A percentile compares a stretch with the other conserved stretches of the same genome.
phyloP scores from a whole-genome alignment of 2,329 filamentous ascomycete genomes.

The Penicillium verrucosum region DNA sequence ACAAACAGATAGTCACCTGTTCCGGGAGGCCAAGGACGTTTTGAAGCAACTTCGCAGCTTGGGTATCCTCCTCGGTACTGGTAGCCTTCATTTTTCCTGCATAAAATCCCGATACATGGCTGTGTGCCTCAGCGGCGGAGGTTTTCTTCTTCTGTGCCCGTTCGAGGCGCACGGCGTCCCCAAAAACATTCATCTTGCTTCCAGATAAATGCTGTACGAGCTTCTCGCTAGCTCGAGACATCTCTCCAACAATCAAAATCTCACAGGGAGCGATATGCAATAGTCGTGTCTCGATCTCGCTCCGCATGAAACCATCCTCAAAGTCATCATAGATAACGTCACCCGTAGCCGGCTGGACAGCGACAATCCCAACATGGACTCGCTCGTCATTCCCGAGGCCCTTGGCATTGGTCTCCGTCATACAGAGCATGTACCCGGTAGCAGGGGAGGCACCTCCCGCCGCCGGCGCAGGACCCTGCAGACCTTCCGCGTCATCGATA shows the following conservation, averaged over 20 bases:
- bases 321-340: constrained; percentile 96
- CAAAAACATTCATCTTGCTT: constrained; percentile 86
- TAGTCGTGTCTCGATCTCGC: constrained; percentile 91
- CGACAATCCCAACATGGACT: constrained; percentile 85
- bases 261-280: constrained; percentile 95
- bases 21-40: constrained; percentile 83
- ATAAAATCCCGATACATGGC: constrained; percentile 90
- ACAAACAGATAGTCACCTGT: constrained; percentile 84
- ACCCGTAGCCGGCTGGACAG: constrained; percentile 91
- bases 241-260: constrained; percentile 84
- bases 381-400: constrained; percentile 85
- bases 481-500: constrained; percentile 83
- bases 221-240: constrained; percentile 90
- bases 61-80: constrained; percentile 51
- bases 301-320: constrained; percentile 95
- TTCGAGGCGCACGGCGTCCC: constrained; percentile 84
- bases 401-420: constrained; percentile 80
- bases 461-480: constrained; percentile 57
- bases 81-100: constrained; percentile 73
- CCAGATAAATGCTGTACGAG: constrained; percentile 85
- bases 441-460: constrained; percentile 57
- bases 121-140: constrained; percentile 78
- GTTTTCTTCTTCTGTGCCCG: constrained; percentile 72
- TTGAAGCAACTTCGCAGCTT: constrained; percentile 68
- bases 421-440: constrained; percentile 86